phyloP scores from a whole-genome alignment of 1,284 basidiomycete genomes.

The Naganishia albida region DNA sequence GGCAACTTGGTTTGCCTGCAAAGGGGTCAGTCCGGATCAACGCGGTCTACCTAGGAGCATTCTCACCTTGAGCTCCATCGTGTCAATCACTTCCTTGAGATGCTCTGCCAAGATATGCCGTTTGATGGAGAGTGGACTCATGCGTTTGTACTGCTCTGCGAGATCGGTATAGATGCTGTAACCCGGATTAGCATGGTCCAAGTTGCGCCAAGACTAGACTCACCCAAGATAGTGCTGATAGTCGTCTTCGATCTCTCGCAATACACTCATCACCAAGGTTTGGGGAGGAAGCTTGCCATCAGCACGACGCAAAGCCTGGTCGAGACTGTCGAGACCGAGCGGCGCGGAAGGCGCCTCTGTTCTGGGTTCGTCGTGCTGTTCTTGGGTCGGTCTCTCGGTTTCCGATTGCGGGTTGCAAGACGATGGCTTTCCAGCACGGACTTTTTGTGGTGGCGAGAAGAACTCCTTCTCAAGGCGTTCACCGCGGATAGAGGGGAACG shows the following conservation, averaged over 20 bases:
- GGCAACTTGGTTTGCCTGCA: slow-evolving; percentile 82
- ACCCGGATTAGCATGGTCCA: not conserved
- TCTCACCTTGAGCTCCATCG: slow-evolving; percentile 78
- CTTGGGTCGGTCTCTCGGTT: not conserved
- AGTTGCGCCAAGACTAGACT: slow-evolving; percentile 39
- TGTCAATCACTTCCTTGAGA: slow-evolving; percentile 82
- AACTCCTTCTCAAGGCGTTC: slow-evolving; percentile 73
- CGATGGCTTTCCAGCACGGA: not conserved
- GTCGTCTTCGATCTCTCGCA: slow-evolving; percentile 83
- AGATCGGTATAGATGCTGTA: slow-evolving; percentile 79
- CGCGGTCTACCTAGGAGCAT: not conserved
- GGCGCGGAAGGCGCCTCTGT: slow-evolving; percentile 7
- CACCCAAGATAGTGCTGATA: slow-evolving; percentile 86
- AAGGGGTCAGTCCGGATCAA: slow-evolving; percentile 1
- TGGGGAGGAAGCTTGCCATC: slow-evolving; percentile 67
- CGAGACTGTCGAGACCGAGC: not conserved
- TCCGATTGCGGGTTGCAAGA: not conserved
- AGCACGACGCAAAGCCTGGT: slow-evolving; percentile 33
- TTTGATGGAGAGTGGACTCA: slow-evolving; percentile 80
- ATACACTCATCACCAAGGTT: slow-evolving; percentile 73
- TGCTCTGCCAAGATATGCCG: slow-evolving; percentile 79
- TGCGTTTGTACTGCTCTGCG: slow-evolving; percentile 82
- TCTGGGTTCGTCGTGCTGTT: slow-evolving; percentile 18
- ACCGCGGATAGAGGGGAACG: slow-evolving; percentile 78
- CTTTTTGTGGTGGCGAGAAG: slow-evolving; percentile 64